Conservation (phyloP, 306 rosid genomes). For the Cucurbita moschata region DNA sequence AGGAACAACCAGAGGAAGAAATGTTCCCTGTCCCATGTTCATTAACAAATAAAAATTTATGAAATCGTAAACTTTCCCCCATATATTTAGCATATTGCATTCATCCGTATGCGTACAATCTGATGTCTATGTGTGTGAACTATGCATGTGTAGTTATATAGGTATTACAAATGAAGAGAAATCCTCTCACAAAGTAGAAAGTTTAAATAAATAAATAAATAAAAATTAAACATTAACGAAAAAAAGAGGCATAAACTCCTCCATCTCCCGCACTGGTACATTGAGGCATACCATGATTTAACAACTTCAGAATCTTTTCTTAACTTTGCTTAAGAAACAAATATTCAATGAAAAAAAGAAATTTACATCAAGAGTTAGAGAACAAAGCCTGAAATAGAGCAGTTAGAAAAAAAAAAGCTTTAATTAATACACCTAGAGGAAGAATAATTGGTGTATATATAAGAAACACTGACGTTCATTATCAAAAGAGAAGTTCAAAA, state of each 20-base stretch:
- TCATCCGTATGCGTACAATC: neutral
- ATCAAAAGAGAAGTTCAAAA: no score
- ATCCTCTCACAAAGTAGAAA: neutral
- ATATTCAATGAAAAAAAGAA: neutral
- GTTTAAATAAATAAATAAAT: no score
- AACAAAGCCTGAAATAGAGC: neutral
- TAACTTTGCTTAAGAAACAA: neutral
- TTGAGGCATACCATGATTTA: neutral
- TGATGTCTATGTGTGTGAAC: neutral
- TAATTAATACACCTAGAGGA: neutral
- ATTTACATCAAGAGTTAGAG: neutral
- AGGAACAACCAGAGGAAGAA: conserved; percentile 79
- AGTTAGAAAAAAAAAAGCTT: no score
- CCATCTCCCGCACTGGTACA: neutral
- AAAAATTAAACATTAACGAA: neutral
- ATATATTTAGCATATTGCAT: neutral
- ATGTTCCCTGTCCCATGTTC: conserved; percentile 49
- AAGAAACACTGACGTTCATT: no score
- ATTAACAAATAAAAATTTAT: neutral
- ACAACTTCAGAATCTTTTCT: neutral
- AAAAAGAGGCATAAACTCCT: neutral
- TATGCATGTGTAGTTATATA: neutral
- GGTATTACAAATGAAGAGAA: neutral
- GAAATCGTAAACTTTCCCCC: neutral
- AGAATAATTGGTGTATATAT: no score